Conservation (phyloP, 2,329 filamentous ascomycete genomes). For the Cytospora schulzeri region DNA sequence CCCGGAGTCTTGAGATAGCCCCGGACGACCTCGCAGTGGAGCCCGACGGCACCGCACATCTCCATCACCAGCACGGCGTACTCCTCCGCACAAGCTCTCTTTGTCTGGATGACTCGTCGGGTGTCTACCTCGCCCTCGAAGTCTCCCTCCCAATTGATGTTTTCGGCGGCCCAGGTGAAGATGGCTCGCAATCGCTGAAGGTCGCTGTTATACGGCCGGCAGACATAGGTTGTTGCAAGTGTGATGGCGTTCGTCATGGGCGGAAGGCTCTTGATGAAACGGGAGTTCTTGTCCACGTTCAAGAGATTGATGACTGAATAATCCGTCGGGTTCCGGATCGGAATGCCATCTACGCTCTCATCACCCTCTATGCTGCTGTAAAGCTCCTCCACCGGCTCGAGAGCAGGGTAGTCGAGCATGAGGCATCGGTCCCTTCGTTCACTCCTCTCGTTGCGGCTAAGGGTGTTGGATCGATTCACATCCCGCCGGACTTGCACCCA, state of each 20-base stretch:
- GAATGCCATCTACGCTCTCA: slow-evolving; percentile 81
- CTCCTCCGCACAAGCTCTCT: slow-evolving; percentile 83
- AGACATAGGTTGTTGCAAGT: slow-evolving; percentile 88
- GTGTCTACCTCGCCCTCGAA: slow-evolving; percentile 78
- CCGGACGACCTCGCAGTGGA: slow-evolving; percentile 83
- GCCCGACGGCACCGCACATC: slow-evolving; percentile 89
- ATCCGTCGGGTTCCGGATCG: slow-evolving; percentile 80
- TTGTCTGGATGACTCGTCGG: slow-evolving; percentile 78
- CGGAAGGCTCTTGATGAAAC: slow-evolving; percentile 83
- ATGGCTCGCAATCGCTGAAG: slow-evolving; percentile 91
- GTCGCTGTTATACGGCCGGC: slow-evolving; percentile 90
- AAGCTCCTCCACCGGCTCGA: slow-evolving; percentile 88
- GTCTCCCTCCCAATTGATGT: slow-evolving; percentile 93
- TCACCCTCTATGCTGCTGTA: slow-evolving; percentile 85
- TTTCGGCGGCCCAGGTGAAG: slow-evolving; percentile 97
- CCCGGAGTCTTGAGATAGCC: slow-evolving; percentile 92
- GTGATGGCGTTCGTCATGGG: slow-evolving; percentile 79
- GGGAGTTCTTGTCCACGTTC: slow-evolving; percentile 92
- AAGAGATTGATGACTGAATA: slow-evolving; percentile 78
- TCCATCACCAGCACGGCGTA: slow-evolving; percentile 86
- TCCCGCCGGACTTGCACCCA: slow-evolving; percentile 98
- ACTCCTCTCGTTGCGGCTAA: slow-evolving; percentile 83
- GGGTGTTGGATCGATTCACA: slow-evolving; percentile 90
- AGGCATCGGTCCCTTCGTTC: slow-evolving; percentile 89
- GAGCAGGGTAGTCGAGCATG: slow-evolving; percentile 87